Evolutionary conservation across 768 basidiomycete species (phyloP), one percentile per base, ranked within the genome.

Genomic region (Phanerodontia chrysosporium): DNA sequence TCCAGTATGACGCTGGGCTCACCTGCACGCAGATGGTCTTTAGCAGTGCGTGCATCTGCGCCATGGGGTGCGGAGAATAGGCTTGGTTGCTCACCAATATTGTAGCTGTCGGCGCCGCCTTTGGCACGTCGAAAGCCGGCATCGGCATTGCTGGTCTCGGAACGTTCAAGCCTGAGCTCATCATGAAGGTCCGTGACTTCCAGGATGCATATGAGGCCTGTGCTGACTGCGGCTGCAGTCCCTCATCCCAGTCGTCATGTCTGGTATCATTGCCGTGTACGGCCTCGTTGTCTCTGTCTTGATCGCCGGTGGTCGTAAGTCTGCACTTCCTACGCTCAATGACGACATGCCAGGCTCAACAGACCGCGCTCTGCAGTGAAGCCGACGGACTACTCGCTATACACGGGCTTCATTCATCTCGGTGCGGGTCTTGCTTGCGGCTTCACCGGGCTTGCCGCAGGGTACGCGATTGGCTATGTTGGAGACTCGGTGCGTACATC

Each of bases 211-310:
- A 16, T 32, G 18, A 28, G 22, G 5, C 28, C 9, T 2, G 13
- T 2, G 12, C 18, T 51, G 25, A 51, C 46, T 32, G 22, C 21
- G 45, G 49, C n/a, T 42, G 48, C 44, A 95, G 93, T 95, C 93
- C 16, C 80, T 97, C 55, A 94, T 98, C 63, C 95, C 95, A 3
- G 95, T 97, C 35, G 94, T 98, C 72, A 97, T 98, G 95, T 91
- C 93, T 58, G 95, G 95, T 76, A 97, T 97, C 73, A 95, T 97
- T 64, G 95, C 95, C 29, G 95, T 98, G 36, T 98, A 98, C 69
- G 95, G 95, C 8, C 81, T 98, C 44, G 96, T 98, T 9, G 95
- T 98, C 14, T 91, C 92, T 3, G 95, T 98, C 29, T 83, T 98
- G 58, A 97, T 97, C 61, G 81, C 89, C 18, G 92, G 92, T 55